phyloP scores from a whole-genome alignment of 73 alveolate genomes.

The Durusdinium trenchii region DNA sequence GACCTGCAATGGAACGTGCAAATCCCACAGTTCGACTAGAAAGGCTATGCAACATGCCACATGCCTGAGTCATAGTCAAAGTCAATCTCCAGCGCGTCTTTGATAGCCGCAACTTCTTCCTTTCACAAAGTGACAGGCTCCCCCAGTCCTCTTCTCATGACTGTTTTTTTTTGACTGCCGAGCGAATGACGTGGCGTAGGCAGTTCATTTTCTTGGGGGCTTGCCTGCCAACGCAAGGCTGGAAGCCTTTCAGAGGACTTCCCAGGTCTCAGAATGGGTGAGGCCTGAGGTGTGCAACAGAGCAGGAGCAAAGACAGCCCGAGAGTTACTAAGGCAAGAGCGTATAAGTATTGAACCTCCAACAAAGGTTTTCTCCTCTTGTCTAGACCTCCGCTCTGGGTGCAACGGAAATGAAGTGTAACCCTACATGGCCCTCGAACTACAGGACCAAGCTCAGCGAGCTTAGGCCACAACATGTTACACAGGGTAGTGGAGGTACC shows the following conservation, averaged over 20 bases:
- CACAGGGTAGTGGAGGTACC: no score
- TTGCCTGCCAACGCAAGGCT: conserved; percentile 43
- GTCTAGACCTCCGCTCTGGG: conserved; percentile 68
- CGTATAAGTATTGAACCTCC: conserved; percentile 53
- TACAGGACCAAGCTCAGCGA: no score
- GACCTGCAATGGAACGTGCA: not conserved
- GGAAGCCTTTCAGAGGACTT: conserved; percentile 46
- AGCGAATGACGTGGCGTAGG: no score
- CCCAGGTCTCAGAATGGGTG: conserved; percentile 3
- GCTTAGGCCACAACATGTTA: no score
- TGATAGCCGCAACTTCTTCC: conserved; percentile 53
- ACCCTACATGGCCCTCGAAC: no score
- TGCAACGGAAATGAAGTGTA: no score
- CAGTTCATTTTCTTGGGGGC: no score
- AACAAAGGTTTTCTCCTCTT: not conserved
- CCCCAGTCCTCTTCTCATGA: no score
- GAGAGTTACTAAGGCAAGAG: not conserved
- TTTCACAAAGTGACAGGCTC: no score
- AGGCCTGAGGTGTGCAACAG: not conserved
- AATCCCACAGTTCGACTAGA: not conserved
- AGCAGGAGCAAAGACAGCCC: not conserved
- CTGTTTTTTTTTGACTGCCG: no score
- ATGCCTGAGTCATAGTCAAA: not conserved
- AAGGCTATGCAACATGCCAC: not conserved
- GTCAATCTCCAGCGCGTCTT: conserved; percentile 61